Conservation (phyloP, 768 basidiomycete genomes). For the Brasilioporus rufonigricans region DNA sequence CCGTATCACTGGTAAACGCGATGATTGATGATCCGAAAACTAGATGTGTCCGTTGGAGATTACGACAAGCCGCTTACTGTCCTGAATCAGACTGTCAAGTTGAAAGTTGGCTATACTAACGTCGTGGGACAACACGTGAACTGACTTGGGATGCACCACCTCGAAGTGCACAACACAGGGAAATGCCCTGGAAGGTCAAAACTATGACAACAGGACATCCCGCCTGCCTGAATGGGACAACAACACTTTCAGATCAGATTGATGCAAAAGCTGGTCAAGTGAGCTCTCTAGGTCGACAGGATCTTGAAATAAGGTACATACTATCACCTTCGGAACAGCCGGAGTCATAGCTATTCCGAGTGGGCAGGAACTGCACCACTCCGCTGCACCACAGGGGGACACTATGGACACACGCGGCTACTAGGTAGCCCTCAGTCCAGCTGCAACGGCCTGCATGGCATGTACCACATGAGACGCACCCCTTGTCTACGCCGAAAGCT, state of each 20-base stretch:
- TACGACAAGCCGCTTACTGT: background rate
- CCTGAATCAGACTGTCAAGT: conserved; percentile 1
- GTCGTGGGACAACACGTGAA: conserved; percentile 6
- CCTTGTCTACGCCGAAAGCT: background rate
- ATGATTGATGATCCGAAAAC: background rate
- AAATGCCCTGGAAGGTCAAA: background rate
- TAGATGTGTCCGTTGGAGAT: background rate
- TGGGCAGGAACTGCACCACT: background rate
- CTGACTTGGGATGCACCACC: no score
- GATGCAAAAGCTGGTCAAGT: background rate
- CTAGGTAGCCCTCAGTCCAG: background rate
- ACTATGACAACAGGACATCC: background rate
- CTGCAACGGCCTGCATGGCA: no score
- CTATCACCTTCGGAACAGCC: background rate
- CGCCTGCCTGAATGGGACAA: background rate
- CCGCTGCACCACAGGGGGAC: background rate
- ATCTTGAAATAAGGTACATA: background rate
- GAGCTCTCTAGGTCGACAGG: background rate
- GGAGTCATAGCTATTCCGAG: background rate
- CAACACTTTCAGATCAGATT: background rate
- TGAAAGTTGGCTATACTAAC: background rate
- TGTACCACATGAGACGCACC: no score
- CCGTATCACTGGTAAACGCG: background rate
- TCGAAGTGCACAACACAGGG: no score
- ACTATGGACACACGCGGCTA: background rate